A percentile compares a stretch with the other conserved stretches of the same genome.
Conservation (phyloP, 208 protist species). For the Crithidia brevicula region DNA sequence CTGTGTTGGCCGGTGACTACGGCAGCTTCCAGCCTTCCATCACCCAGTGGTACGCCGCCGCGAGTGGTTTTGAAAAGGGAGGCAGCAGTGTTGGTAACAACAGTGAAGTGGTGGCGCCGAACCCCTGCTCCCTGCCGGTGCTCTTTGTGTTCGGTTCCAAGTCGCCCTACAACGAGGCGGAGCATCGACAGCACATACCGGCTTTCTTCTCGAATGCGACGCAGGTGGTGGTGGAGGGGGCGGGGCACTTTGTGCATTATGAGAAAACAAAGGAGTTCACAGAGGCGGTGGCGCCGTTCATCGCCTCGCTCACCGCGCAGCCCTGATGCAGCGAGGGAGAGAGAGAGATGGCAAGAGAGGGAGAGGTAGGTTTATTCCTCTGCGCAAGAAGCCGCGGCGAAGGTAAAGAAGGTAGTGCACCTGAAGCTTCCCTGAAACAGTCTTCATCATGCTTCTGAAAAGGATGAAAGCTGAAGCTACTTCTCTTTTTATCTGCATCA, state of each 20-base stretch:
- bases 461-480: too few relatives aligned
- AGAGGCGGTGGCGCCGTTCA: constrained; percentile 69
- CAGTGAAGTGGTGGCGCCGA: constrained; percentile 30
- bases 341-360: too few relatives aligned
- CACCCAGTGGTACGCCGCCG: constrained; percentile 51
- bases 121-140: constrained; percentile 64
- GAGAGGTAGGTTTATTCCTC: too few relatives aligned
- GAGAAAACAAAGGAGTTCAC: constrained; percentile 80
- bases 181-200: constrained; percentile 39
- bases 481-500: too few relatives aligned
- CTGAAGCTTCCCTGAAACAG: too few relatives aligned
- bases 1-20: constrained; percentile 50
- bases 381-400: too few relatives aligned
- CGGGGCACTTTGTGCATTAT: constrained; percentile 89
- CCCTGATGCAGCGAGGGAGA: too few relatives aligned
- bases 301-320: constrained; percentile 26
- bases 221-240: constrained; percentile 67
- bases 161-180: constrained; percentile 74
- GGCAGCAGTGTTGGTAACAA: too few relatives aligned
- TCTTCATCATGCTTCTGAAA: too few relatives aligned
- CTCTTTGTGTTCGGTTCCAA: constrained; percentile 87
- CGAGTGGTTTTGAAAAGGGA: too few relatives aligned
- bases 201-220: constrained; percentile 65
- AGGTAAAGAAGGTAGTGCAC: too few relatives aligned
- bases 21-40: constrained; percentile 57